These are phyloP conservation scores for Brassica balearica DNA, from an alignment of 441 rosid genomes.

Conservation along the genomic window DNA sequence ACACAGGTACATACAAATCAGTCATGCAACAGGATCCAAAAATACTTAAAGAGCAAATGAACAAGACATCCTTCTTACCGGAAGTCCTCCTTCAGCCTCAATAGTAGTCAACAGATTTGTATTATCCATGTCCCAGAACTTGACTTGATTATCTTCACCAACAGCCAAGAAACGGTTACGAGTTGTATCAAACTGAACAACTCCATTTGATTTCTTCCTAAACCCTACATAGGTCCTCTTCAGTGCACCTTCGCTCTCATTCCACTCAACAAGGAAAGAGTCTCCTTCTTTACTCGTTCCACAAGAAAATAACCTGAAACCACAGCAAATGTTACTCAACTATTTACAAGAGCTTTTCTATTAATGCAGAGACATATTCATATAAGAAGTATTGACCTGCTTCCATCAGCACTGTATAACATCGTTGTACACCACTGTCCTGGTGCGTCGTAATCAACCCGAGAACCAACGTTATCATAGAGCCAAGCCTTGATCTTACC, in stretches of 20 bases:
- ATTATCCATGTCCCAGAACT: slow-evolving; percentile 90
- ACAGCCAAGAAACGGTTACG: slow-evolving; percentile 80
- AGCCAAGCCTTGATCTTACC: slow-evolving; percentile 96
- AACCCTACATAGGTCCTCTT: slow-evolving; percentile 73
- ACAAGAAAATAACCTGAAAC: slow-evolving; percentile 74
- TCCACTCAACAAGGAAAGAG: slow-evolving; percentile 87
- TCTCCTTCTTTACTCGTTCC: slow-evolving; percentile 91
- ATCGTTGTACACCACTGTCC: slow-evolving; percentile 83
- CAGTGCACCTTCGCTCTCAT: slow-evolving; percentile 80
- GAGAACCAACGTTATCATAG: slow-evolving; percentile 81
- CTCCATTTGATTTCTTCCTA: slow-evolving; percentile 69
- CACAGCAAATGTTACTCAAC: slow-evolving; percentile 16
- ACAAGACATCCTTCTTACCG: slow-evolving; percentile 52
- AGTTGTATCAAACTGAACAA: slow-evolving; percentile 78
- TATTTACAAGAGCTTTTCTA: background rate
- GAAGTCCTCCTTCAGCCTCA: slow-evolving; percentile 82
- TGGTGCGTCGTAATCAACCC: slow-evolving; percentile 93
- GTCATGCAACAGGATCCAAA: background rate
- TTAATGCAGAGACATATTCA: background rate
- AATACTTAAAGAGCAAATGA: background rate
- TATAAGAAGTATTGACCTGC: slow-evolving; percentile 48
- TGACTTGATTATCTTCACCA: slow-evolving; percentile 79
- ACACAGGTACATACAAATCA: slow-evolving; percentile 1
- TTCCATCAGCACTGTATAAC: slow-evolving; percentile 86
- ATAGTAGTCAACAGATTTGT: slow-evolving; percentile 57